Conservation (phyloP, 1,139 yeast genomes). For the Spencermartinsiella ligniputridi region DNA sequence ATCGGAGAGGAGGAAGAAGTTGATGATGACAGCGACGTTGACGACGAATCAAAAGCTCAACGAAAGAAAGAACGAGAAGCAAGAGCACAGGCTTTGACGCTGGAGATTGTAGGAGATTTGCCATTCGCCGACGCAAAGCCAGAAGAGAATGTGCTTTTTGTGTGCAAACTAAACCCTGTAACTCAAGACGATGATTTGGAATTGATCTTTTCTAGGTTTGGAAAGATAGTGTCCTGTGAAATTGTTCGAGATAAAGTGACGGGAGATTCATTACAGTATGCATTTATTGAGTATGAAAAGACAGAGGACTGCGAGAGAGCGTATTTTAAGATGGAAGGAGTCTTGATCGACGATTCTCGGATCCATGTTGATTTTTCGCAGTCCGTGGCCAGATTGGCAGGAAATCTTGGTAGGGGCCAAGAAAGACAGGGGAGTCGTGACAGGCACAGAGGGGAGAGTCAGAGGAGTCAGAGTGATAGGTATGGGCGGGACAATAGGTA, state of each 20-base stretch:
- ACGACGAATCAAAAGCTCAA: conserved; percentile 26
- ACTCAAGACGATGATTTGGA: conserved; percentile 53
- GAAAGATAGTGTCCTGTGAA: conserved; percentile 48
- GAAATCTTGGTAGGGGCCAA: conserved; percentile 20
- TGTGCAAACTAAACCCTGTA: conserved; percentile 59
- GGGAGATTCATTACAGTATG: conserved; percentile 53
- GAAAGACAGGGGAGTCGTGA: conserved; percentile 10
- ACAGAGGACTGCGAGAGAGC: conserved; percentile 54
- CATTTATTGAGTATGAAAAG: conserved; percentile 53
- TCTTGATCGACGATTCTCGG: conserved; percentile 58
- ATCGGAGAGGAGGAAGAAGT: conserved; percentile 31
- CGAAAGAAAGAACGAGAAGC: conserved; percentile 37
- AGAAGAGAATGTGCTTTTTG: conserved; percentile 55
- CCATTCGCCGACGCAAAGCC: conserved; percentile 58
- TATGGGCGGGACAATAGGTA: conserved; percentile 5
- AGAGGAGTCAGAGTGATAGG: conserved; percentile 4
- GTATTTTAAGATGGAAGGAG: conserved; percentile 55
- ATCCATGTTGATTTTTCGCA: conserved; percentile 68
- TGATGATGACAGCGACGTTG: conserved; percentile 19
- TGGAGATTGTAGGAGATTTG: conserved; percentile 63
- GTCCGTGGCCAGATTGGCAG: conserved; percentile 35
- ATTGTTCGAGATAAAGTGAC: conserved; percentile 45
- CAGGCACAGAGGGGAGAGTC: conserved; percentile 4
- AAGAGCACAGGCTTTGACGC: conserved; percentile 51
- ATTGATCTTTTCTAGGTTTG: conserved; percentile 56